Percentiles rank a stretch among this genome's conserved stretches.
phyloP scores from a whole-genome alignment of 495 filamentous ascomycete genomes.

The Penicillium flavigenum region DNA sequence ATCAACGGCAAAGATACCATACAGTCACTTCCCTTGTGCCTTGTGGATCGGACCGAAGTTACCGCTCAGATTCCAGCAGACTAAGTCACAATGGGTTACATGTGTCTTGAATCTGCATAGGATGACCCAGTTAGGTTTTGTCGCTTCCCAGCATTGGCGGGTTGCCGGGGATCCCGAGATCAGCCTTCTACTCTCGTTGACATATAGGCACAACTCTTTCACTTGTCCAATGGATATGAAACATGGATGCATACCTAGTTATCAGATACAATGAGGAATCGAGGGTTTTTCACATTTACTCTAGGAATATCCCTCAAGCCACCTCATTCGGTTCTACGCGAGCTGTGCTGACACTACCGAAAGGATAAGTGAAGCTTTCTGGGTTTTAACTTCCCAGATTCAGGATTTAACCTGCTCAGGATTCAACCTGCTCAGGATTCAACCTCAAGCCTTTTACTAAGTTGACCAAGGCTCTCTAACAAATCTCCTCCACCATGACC shows the following conservation, averaged over 20 bases:
- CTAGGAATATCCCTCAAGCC: slow-evolving; percentile 15
- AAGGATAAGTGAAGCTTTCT: not conserved
- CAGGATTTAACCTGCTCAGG: not conserved
- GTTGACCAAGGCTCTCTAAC: not conserved
- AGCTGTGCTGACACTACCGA: slow-evolving; percentile 18
- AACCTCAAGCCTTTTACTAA: not conserved
- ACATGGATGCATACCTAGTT: slow-evolving; percentile 26
- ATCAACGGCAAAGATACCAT: not conserved
- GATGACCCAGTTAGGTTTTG: not conserved
- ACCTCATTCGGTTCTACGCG: slow-evolving; percentile 7
- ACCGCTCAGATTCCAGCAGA: not conserved
- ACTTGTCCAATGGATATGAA: slow-evolving; percentile 9
- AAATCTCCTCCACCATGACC: not conserved
- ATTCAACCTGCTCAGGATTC: not conserved
- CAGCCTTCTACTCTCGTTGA: not conserved
- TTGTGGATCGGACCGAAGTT: not conserved
- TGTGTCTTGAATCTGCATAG: not conserved
- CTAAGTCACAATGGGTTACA: slow-evolving; percentile 1
- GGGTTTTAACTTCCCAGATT: not conserved
- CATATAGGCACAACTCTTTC: slow-evolving; percentile 2
- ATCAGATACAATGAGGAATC: slow-evolving; percentile 9
- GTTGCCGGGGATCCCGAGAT: not conserved
- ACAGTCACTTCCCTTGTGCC: not conserved
- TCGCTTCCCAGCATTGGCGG: not conserved
- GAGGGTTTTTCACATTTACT: not conserved